Evolutionary conservation across 352 stramenopile genomes (phyloP), one percentile per base, ranked within the genome.

Genomic region (Phytophthora sp.): DNA sequence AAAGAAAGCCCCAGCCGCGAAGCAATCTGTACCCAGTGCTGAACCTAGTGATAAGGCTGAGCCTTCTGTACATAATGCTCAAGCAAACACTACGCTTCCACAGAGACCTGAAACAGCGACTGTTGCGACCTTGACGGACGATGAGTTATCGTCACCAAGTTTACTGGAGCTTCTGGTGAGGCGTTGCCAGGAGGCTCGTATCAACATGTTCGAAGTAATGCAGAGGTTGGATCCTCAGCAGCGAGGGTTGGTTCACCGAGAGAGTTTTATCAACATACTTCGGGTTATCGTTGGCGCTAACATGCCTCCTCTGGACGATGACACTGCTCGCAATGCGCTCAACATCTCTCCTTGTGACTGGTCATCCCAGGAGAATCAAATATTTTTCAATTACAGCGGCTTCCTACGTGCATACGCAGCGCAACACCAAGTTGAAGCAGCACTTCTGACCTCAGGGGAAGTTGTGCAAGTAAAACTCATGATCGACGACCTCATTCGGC

Each of bases 81-180:
- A 4, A 43, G 6, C 18, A 28, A 49, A 67, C 18, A 6, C n/a
- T 8, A 15, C 31, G 8, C 5, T 23, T 27, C 34, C 32, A n/a
- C 34, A 26, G 3, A 54, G 58, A 13, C 39, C 62, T 27, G 56
- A 72, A 30, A 63, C 58, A 20, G 42, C 34, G 13, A 71, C 66
- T n/a, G 34, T 77, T 44, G 62, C 42, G 6, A 82, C 46, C 9
- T 23, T 54, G n/a, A 79, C 70, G n/a, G 57, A 79, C 7, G 38
- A 52, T 2, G 26, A 32, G 15, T 46, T 54, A 7, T 9, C 27
- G 11, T 23, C 61, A 17, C 31, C 55, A 42, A 46, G n/a, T 24
- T 24, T 74, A 20, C 31, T 77, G 6, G 49, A 62, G 23, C 11
- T 66, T 24, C 51, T 82, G 18, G 57, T 62, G n/a, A 50, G 55